These are phyloP conservation scores for Thraustotheca clavata DNA, from an alignment of 352 stramenopile genomes.

Conservation along the genomic window DNA sequence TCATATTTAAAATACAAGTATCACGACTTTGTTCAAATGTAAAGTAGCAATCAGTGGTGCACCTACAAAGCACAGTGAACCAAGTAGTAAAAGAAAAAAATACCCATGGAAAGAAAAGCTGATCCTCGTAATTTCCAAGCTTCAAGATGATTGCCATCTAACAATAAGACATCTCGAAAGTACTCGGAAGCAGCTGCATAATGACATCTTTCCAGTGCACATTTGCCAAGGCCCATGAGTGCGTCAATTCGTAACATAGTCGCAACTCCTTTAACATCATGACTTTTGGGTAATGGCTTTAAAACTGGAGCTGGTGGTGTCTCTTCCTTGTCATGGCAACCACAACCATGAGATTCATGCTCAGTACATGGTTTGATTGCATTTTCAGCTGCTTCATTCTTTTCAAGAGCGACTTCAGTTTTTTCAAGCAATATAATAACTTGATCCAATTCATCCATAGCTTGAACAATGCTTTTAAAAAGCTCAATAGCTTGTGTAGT, in stretches of 20 bases:
- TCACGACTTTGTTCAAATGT: conserved; percentile 16
- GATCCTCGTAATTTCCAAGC: conserved; percentile 9
- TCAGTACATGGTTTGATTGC: background rate
- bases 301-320: background rate
- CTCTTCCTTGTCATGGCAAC: background rate
- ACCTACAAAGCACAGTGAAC: background rate
- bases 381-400: background rate
- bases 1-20: background rate
- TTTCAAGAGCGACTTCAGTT: background rate
- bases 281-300: conserved; percentile 8
- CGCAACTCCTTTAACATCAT: conserved; percentile 15
- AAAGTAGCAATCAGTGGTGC: conserved; percentile 5
- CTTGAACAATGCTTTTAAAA: background rate
- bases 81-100: background rate
- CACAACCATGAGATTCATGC: background rate
- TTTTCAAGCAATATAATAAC: conserved; percentile 7
- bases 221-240: conserved; percentile 12
- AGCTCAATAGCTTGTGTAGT: background rate
- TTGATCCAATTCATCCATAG: background rate
- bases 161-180: conserved; percentile 3
- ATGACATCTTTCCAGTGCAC: conserved; percentile 15
- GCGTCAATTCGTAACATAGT: conserved; percentile 16
- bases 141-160: conserved; percentile 13
- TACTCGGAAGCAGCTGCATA: conserved; percentile 9
- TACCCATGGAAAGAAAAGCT: conserved; percentile 15